Base-by-base conservation (phyloP, 805 yeast genomes). In the Lipomyces chichibuensis region DNA sequence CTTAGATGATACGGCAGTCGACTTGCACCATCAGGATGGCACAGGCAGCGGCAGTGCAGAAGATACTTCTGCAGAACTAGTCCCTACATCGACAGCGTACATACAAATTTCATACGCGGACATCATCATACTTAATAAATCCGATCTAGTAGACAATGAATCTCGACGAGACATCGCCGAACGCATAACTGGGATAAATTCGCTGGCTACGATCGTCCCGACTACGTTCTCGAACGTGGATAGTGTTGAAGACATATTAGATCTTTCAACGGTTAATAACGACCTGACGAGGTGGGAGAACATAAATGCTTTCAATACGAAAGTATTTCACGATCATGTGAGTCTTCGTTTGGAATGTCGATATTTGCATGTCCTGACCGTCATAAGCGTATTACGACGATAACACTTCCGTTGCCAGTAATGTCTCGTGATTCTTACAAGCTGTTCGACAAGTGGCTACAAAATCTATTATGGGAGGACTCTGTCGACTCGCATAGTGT, bases 31-130 rank as follows among this genome's bases (percentile, higher is more conserved):
- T 13, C 78, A 75, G 1, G 76, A 77, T 29, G 81, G 79, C 8
- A 77, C 80, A 11, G 83, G 80, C 1, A 71, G 73, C 5, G 72
- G 78, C 11, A 79, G 81, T 6, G 14, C 14, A 11, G 20, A 23
- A 11, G 8, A 9, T 1, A 32, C 43, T 11, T 33, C 17, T 6
- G 60, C 49, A 3, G 57, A 33, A 33, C 62, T 65, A 11, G 80
- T 79, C 37, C 80, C 83, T 4, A 75, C 87, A 14, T 88, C 96
- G 0, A 89, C 96, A 1, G 98, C 98, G 0, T 92, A 90, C 75
- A 81, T 91, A 39, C 99, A 95, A 79, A 84, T 95, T 25, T 96
- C 97, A 0, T 80, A 92, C 75, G 97, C 98, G 0, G 99, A 95
- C 77, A 86, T 86, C 5, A 82, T 95, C 0, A 74, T 95, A 11